A percentile compares a stretch with the other conserved stretches of the same genome.
Evolutionary conservation across 2,329 filamentous ascomycete species (phyloP).

Genomic region (Zymoseptoria pseudotritici): DNA sequence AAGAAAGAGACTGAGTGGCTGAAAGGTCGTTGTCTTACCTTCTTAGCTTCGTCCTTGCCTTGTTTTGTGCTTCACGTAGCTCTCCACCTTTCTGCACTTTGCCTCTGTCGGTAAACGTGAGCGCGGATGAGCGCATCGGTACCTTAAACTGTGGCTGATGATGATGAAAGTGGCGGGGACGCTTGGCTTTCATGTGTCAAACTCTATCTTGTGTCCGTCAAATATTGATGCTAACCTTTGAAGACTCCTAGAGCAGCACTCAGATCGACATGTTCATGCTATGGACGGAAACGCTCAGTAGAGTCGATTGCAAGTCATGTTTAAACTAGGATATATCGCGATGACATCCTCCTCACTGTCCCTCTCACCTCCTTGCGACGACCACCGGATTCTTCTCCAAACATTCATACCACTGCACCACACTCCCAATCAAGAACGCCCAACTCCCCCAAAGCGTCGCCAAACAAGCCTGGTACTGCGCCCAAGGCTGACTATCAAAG

Average conservation of each 20-base stretch:
- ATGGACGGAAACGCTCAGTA: neutral
- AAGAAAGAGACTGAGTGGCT: neutral
- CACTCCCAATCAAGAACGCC: constrained; percentile 26
- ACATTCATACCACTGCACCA: constrained; percentile 26
- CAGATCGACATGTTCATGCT: neutral
- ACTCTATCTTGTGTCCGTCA: neutral
- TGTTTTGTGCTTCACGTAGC: neutral
- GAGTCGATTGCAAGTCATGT: neutral
- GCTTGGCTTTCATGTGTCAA: neutral
- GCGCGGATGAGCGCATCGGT: neutral
- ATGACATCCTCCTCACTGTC: neutral
- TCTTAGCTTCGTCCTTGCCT: neutral
- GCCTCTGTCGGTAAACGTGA: constrained; percentile 1
- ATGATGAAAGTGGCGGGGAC: neutral
- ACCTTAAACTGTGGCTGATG: neutral
- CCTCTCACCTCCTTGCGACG: neutral
- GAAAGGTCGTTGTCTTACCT: neutral
- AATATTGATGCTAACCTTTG: neutral
- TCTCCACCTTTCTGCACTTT: neutral
- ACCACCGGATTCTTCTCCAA: neutral
- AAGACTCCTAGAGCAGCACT: no score
- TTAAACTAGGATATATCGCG: neutral
- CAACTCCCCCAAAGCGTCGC: constrained; percentile 25
- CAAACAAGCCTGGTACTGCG: constrained; percentile 20
- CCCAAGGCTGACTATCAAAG: constrained; percentile 19